These are phyloP conservation scores for Colletotrichum lupini DNA, from an alignment of 2,329 filamentous ascomycete species.

Conservation along the genomic window DNA sequence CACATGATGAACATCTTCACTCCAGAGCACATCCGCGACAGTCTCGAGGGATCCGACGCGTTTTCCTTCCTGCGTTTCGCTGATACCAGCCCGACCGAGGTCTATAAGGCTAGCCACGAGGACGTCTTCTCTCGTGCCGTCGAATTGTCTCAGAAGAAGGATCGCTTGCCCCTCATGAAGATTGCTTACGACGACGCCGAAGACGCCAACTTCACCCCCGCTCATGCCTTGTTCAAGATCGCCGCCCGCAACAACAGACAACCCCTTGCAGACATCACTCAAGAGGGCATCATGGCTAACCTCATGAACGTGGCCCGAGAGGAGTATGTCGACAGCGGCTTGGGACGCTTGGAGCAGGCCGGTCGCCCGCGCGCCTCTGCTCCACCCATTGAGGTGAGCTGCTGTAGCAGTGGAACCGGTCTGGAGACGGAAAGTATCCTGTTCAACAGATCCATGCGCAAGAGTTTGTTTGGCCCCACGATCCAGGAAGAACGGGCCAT, in stretches of 20 bases:
- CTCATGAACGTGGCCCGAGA: conserved; percentile 82
- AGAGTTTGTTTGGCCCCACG: conserved; percentile 76
- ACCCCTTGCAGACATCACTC: conserved; percentile 75
- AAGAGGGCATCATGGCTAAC: conserved; percentile 77
- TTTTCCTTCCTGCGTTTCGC: conserved; percentile 95
- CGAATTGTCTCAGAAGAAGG: conserved; percentile 63
- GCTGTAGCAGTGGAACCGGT: conserved; percentile 72
- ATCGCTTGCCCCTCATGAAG: conserved; percentile 74
- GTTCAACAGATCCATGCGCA: conserved; percentile 83
- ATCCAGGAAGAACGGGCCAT: conserved; percentile 77
- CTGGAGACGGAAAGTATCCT: conserved; percentile 78
- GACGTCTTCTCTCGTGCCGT: conserved; percentile 81
- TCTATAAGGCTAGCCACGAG: conserved; percentile 74
- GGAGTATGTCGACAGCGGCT: conserved; percentile 75
- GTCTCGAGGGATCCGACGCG: conserved; percentile 67
- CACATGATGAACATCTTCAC: conserved; percentile 93
- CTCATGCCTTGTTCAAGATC: conserved; percentile 86
- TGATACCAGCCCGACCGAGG: conserved; percentile 79
- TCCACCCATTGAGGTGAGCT: conserved; percentile 85
- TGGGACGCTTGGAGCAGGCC: conserved; percentile 84
- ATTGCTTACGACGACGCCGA: conserved; percentile 77
- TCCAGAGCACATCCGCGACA: conserved; percentile 79
- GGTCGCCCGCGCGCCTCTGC: conserved; percentile 83
- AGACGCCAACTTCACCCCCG: conserved; percentile 72
- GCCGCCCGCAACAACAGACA: conserved; percentile 74